Evolutionary conservation across 2,329 filamentous ascomycete species (phyloP).

Genomic region (Seiridium cupressi): DNA sequence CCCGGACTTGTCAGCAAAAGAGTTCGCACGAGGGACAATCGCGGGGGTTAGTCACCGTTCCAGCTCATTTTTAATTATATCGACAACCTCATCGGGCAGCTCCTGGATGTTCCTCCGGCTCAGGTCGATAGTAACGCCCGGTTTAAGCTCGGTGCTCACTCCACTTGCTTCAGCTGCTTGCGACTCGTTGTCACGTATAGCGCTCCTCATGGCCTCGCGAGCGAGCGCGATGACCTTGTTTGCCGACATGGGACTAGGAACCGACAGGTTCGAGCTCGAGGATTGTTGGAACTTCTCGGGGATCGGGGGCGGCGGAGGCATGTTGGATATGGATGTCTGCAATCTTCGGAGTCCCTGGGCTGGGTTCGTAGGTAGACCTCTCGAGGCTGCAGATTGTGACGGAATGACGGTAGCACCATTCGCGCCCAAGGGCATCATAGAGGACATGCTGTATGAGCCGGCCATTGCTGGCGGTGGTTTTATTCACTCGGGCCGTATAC

Average conservation of each 20-base stretch:
- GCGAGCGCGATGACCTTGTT: constrained; percentile 65
- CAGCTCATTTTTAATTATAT: constrained; percentile 71
- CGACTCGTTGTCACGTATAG: constrained; percentile 63
- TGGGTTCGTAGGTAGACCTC: constrained; percentile 24
- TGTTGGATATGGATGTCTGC: constrained; percentile 22
- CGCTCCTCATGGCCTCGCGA: constrained; percentile 65
- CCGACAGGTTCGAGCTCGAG: constrained; percentile 45
- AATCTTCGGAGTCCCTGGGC: constrained; percentile 25
- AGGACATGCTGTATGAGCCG: constrained; percentile 9
- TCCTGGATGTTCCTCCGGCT: constrained; percentile 72
- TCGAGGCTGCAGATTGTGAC: constrained; percentile 22
- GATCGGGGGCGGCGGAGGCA: constrained; percentile 43
- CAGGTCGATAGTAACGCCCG: constrained; percentile 75
- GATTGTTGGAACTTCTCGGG: constrained; percentile 42
- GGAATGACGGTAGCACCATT: constrained; percentile 27
- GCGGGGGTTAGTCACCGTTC: constrained; percentile 55
- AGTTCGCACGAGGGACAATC: not conserved
- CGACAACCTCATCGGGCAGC: constrained; percentile 71
- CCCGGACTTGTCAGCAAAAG: constrained; percentile 16
- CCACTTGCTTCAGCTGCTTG: constrained; percentile 61
- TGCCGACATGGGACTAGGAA: constrained; percentile 53
- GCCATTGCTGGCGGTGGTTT: not conserved
- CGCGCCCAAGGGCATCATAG: constrained; percentile 22
- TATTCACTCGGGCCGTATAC: not conserved
- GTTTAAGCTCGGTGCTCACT: constrained; percentile 60